Conservation (phyloP, 805 yeast genomes). For the Candida rishiriensis region DNA sequence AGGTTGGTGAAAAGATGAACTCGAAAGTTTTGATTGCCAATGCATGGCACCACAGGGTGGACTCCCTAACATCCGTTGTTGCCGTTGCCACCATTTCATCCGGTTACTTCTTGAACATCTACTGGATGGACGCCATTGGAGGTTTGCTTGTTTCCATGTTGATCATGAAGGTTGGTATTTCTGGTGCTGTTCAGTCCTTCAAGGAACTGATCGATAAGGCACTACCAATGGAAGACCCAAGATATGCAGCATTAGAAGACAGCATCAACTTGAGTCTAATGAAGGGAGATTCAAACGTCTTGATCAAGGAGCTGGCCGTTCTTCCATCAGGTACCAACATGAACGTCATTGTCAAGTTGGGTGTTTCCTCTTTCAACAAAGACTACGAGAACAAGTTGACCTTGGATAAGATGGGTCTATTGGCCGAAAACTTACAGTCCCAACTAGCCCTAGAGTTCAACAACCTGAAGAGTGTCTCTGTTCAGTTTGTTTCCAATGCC, state of each 20-base stretch:
- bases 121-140: constrained; percentile 90
- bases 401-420: constrained; percentile 29
- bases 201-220: constrained; percentile 78
- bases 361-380: constrained; percentile 28
- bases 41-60: constrained; percentile 99
- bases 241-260: constrained; percentile 38
- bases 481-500: constrained; percentile 27
- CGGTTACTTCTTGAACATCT: constrained; percentile 71
- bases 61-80: constrained; percentile 85
- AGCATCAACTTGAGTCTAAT: constrained; percentile 29
- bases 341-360: constrained; percentile 32
- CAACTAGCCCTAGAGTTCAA: constrained; percentile 32
- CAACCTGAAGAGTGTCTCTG: constrained; percentile 30
- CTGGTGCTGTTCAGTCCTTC: constrained; percentile 64
- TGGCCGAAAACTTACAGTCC: constrained; percentile 22
- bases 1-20: constrained; percentile 70
- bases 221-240: constrained; percentile 44
- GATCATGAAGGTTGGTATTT: constrained; percentile 79
- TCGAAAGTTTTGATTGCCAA: constrained; percentile 92
- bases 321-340: constrained; percentile 53
- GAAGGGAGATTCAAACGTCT: constrained; percentile 29
- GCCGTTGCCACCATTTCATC: constrained; percentile 85
- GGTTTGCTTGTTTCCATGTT: constrained; percentile 81
- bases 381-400: constrained; percentile 27
- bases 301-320: constrained; percentile 39